Evolutionary conservation across 1,284 basidiomycete species (phyloP), one percentile per base, ranked within the genome.

Genomic region (Grifola frondosa): DNA sequence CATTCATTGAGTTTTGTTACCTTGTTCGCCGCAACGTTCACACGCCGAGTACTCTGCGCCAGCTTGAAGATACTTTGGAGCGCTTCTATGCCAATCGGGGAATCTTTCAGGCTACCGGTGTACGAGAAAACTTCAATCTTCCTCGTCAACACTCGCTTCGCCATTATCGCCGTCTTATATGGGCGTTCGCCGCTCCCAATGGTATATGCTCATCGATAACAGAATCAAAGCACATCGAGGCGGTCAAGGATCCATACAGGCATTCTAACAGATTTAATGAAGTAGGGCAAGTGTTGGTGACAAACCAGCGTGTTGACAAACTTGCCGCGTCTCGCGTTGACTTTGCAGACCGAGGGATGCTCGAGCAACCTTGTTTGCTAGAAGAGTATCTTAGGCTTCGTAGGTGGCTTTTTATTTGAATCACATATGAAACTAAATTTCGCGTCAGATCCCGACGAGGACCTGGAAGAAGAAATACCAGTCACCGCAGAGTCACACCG

Each of bases 171-270:
- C 25, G 25, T 13, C 20, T 12, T 5, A 57, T 55, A 16, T 5
- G 25, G 22, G 4, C 12, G 1, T 57, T 57, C 34, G 55, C 36
- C 5, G 30, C 47, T 2, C 37, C 50, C 0, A 55, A 57, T 15
- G 52, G 56, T 3, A 43, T 57, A 1, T 57, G 50, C 19, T 45
- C 53, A 1, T 57, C 48, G 1, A 57, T 57, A 28, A 57, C 56
- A 0, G 56, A 57, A 29, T 48, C 49, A 0, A 48, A 46, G 21
- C 56, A 58, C 24, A 58, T 58, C 17, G 40, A 29, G 9, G 54
- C 54, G 4, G 52, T 58, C 23, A 58, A 58, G 37, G 35, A 51
- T 22, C 57, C 56, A 0, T 59, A 52, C 52, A 41, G 50, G 2
- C 38, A 45, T 4, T 54, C 52, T 0, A 59, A 44, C 15, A 29